Base-by-base conservation (phyloP, 108 stramenopile species). In the Parmales sp. region DNA sequence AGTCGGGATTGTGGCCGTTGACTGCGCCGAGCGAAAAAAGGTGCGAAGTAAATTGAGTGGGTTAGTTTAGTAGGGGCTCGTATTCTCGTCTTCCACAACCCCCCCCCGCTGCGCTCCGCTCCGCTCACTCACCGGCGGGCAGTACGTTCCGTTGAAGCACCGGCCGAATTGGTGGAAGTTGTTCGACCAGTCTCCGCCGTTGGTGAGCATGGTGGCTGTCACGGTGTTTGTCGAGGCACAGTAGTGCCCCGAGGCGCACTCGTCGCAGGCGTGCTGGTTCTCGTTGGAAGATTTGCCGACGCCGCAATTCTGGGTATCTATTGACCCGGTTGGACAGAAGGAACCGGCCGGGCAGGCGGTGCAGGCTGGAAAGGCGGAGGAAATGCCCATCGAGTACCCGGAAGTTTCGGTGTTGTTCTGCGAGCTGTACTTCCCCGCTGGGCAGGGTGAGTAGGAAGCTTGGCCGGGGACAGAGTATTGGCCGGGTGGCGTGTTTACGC, bases 241-340 rank as follows among this genome's bases (percentile, higher is more conserved):
- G 69, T 51, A 76, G 69, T 69, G 76, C 5, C 80, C 80, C 5
- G 77, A 51, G 5, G 78, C 67, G 70, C 80, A 81, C 2, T 50
- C 34, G 9, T 72, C 71, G 69, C 73, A 76, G 39, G 45, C 65
- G 20, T 8, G 18, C 3, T 72, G 51, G 7, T 60, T 69, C 7
- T 16, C 60, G 16, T 37, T 9, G 26, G 39, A 67, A 65, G 43
- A 68, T 29, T 39, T 43, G 0, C 74, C 70, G 37, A 43, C 65
- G 13, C 29, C 45, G 38, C 77, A 78, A 13, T 63, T 9, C 1
- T 66, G 49, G 1, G 76, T 69, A 18, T 25, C 44, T 8, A 37
- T 34, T 13, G 66, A 28, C 1, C 69, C 49, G 1, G 38, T 37
- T 25, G 78, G 72, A 31, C 78, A 76, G 48, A 45, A 76, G 38